These are phyloP conservation scores for Neurospora cerealis DNA, from an alignment of 495 filamentous ascomycete genomes.

Conservation along the genomic window DNA sequence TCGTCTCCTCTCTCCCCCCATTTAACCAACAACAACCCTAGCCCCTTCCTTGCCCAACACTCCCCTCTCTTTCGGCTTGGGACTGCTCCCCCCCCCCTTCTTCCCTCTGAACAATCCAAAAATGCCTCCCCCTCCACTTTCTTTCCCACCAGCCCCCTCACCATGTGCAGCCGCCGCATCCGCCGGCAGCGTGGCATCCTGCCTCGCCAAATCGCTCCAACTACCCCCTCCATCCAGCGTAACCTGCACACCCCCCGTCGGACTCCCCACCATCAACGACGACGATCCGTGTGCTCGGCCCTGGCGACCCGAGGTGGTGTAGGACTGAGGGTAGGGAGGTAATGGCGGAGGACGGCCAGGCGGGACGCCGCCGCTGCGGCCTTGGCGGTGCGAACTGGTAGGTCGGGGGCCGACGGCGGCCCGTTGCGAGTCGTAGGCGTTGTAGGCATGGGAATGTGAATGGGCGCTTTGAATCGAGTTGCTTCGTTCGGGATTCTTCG, in stretches of 20 bases:
- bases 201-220: slow-evolving; percentile 81
- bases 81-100: slow-evolving; percentile 82
- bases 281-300: slow-evolving; percentile 21
- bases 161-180: slow-evolving; percentile 46
- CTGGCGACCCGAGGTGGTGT: slow-evolving; percentile 22
- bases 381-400: neutral
- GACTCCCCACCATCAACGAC: slow-evolving; percentile 55
- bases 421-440: slow-evolving; percentile 16
- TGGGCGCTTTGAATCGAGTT: neutral
- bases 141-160: slow-evolving; percentile 23
- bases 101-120: slow-evolving; percentile 81
- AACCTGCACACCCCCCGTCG: slow-evolving; percentile 81
- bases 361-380: slow-evolving; percentile 2
- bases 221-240: slow-evolving; percentile 79
- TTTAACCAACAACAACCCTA: slow-evolving; percentile 53
- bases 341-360: slow-evolving; percentile 29
- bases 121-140: slow-evolving; percentile 56
- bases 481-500: neutral
- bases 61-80: slow-evolving; percentile 87
- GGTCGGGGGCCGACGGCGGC: slow-evolving; percentile 19
- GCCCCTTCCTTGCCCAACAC: slow-evolving; percentile 94
- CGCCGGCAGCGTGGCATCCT: slow-evolving; percentile 64
- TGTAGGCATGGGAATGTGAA: neutral
- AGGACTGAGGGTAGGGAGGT: slow-evolving; percentile 40
- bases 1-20: neutral